A percentile compares a stretch with the other conserved stretches of the same genome.
Evolutionary conservation across 495 filamentous ascomycete genomes (phyloP).

Genomic region (Hypomontagnella monticulosa): DNA sequence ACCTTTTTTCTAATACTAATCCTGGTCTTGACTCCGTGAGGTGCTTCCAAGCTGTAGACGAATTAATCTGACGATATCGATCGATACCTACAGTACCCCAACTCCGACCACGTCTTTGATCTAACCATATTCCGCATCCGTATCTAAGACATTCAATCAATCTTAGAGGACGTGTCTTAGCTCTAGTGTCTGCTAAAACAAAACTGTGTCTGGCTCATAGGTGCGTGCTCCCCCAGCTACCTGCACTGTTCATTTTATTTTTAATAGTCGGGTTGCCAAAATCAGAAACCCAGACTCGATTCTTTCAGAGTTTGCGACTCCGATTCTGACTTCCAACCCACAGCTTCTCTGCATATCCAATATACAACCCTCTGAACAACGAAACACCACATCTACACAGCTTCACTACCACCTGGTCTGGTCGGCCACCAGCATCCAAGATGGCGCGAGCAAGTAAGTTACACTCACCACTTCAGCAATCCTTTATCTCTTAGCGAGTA

Average conservation of each 20-base stretch:
- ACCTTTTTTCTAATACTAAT: not conserved
- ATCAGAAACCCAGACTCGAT: constrained; percentile 1
- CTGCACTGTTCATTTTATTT: not conserved
- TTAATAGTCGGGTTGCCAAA: constrained; percentile 6
- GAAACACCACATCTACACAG: not conserved
- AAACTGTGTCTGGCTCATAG: constrained; percentile 11
- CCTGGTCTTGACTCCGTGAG: not conserved
- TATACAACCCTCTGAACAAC: not conserved
- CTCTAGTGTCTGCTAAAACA: constrained; percentile 15
- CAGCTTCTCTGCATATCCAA: not conserved
- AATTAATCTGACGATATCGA: not conserved
- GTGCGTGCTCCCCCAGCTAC: constrained; percentile 3
- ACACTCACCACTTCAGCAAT: not conserved
- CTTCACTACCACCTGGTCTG: not conserved
- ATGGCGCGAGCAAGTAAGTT: constrained; percentile 38
- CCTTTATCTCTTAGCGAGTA: not conserved
- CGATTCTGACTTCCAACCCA: constrained; percentile 19
- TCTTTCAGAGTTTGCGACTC: constrained; percentile 10
- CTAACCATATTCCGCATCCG: constrained; percentile 33
- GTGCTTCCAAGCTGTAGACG: not conserved
- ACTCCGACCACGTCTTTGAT: constrained; percentile 31
- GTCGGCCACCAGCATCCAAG: constrained; percentile 15
- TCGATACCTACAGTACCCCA: constrained; percentile 7
- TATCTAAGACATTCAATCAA: constrained; percentile 37
- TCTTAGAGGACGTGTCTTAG: constrained; percentile 23